Evolutionary conservation across 257 asterid species (phyloP).

Genomic region (Plantago elongata): DNA sequence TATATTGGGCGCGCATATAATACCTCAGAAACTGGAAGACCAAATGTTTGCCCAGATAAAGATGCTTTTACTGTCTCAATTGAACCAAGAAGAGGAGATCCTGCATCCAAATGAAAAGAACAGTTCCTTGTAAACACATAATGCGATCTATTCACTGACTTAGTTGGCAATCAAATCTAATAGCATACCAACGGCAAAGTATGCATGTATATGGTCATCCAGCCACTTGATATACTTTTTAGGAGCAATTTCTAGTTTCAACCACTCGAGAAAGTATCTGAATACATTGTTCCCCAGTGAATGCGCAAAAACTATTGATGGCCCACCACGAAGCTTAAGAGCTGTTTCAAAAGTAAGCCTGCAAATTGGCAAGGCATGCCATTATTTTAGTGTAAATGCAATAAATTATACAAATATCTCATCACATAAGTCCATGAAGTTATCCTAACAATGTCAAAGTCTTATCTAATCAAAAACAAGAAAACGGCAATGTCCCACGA

Average conservation of each 20-base stretch:
- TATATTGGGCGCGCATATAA: conserved; percentile 23
- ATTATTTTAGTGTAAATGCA: conserved; percentile 12
- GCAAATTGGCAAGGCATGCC: conserved; percentile 30
- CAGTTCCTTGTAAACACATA: conserved; percentile 18
- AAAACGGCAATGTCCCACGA: conserved; percentile 3
- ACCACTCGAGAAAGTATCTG: conserved; percentile 99
- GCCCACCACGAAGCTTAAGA: conserved; percentile 92
- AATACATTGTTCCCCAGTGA: conserved; percentile 96
- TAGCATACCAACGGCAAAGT: conserved; percentile 95
- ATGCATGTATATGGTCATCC: conserved; percentile 94
- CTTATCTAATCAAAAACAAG: conserved; percentile 16
- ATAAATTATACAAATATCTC: conserved; percentile 1
- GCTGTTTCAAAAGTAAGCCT: conserved; percentile 99
- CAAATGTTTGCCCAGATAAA: conserved; percentile 75
- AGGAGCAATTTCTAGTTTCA: conserved; percentile 95
- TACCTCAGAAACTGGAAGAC: conserved; percentile 98
- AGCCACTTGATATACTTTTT: conserved; percentile 77
- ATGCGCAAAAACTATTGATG: conserved; percentile 92
- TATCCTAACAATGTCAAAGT: conserved; percentile 9
- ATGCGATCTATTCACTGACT: conserved; percentile 8
- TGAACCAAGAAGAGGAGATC: conserved; percentile 96
- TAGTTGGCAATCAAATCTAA: conserved; percentile 21
- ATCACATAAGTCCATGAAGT: conserved; percentile 14
- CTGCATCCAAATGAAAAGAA: conserved; percentile 41
- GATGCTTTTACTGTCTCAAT: conserved; percentile 76